Base-by-base conservation (phyloP, 2,329 filamentous ascomycete species). In the Cylindrodendrum hubeiense region DNA sequence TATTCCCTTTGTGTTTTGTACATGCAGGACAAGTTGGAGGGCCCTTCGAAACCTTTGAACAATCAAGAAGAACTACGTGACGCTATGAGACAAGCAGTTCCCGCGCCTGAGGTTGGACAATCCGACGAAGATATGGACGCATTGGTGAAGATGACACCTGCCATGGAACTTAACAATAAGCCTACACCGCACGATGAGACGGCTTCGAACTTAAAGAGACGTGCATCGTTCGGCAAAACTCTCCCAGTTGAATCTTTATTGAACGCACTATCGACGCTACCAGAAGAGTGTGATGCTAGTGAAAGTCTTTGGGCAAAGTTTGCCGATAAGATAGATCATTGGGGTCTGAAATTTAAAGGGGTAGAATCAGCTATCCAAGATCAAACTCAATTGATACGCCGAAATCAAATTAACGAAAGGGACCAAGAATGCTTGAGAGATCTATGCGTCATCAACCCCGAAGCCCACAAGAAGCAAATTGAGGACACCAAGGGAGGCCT, bases 401-500 rank as follows among this genome's bases (percentile, higher is more conserved):
- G 54, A 13, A 46, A 54, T 5, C 9, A 63, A 5, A 1, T 33
- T 8, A 22, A 51, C 6, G 53, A 66, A 0, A 37, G 59, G 2
- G 59, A 63, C 30, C 24, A 30, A 1, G 24, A 51, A 26, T 66
- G 64, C 5, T 9, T 67, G 1, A 51, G 1, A 5, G 52, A 61
- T 2, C 17, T 66, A 0, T 3, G 6, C 22, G 21, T 57, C 0
- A 13, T 47, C 0, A 24, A 69, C 3, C 51, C 65, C 1, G 4
- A 47, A 17, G 30, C 30, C 2, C 19, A 66, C 6, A 67, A 63
- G 47, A 19, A 28, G 13, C 0, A 24, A 2, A 74, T 76, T 17
- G 58, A 74, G 44, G 34, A 65, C 10, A 67, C 59, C 1, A 77
- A 75, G 15, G 74, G 70, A 1, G 71, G 75, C 2, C 41, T 63